Conservation (phyloP, 2,329 filamentous ascomycete genomes). For the Ramularia endophylla region DNA sequence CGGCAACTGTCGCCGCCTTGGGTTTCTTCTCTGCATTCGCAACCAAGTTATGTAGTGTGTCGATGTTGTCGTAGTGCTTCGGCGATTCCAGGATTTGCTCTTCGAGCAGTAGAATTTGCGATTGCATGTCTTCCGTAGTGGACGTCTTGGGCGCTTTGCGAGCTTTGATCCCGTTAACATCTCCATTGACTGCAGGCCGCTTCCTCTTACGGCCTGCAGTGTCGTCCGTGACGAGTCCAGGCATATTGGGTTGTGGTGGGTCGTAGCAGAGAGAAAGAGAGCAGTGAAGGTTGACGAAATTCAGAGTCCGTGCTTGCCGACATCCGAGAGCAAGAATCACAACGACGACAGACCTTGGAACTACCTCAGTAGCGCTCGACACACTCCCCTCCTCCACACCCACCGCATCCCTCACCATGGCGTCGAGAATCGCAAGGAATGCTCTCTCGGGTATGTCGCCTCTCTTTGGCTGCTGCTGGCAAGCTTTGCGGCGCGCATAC, state of each 20-base stretch:
- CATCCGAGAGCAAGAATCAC: no score
- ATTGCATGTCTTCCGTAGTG: constrained; percentile 40
- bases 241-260: constrained; percentile 28
- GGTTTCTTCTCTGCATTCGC: constrained; percentile 53
- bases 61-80: constrained; percentile 89
- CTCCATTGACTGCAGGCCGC: constrained; percentile 24
- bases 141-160: constrained; percentile 33
- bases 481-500: constrained; percentile 8
- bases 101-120: constrained; percentile 69
- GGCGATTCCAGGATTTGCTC: constrained; percentile 75
- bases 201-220: constrained; percentile 40
- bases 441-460: constrained; percentile 69
- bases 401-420: constrained; percentile 61
- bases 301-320: constrained; percentile 1
- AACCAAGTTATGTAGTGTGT: constrained; percentile 55
- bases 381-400: constrained; percentile 43
- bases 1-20: constrained; percentile 47
- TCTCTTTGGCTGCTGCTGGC: neutral
- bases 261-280: neutral
- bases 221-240: constrained; percentile 24
- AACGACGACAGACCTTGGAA: constrained; percentile 12
- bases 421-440: constrained; percentile 93
- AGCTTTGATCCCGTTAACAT: constrained; percentile 23
- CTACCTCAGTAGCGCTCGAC: constrained; percentile 32
- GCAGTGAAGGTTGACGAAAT: neutral